Percentiles rank a stretch among this genome's conserved stretches.
phyloP scores from a whole-genome alignment of 2,329 filamentous ascomycete species.

The Hypoxylon sp. region DNA sequence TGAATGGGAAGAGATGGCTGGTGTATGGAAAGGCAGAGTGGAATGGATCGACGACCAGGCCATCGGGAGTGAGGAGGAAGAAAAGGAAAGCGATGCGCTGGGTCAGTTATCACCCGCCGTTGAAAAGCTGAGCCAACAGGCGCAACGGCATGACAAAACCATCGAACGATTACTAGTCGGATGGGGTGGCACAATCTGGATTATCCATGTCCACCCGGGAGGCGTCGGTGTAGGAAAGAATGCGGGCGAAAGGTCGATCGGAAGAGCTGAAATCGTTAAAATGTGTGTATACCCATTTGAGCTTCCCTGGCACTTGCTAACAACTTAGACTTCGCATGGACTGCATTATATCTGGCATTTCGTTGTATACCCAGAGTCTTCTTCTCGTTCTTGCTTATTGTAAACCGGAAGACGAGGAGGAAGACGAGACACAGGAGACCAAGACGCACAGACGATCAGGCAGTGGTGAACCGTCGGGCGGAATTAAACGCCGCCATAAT shows the following conservation, averaged over 20 bases:
- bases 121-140: slow-evolving; percentile 65
- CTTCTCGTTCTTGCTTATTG: slow-evolving; percentile 94
- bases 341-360: slow-evolving; percentile 97
- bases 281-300: slow-evolving; percentile 73
- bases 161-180: slow-evolving; percentile 90
- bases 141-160: slow-evolving; percentile 62
- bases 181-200: slow-evolving; percentile 97
- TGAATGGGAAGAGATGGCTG: slow-evolving; percentile 96
- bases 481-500: slow-evolving; percentile 79
- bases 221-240: slow-evolving; percentile 76
- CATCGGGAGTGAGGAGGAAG: slow-evolving; percentile 80
- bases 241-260: slow-evolving; percentile 78
- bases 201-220: slow-evolving; percentile 89
- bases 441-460: slow-evolving; percentile 63
- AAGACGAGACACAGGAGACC: slow-evolving; percentile 54
- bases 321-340: slow-evolving; percentile 85
- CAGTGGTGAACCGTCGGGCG: slow-evolving; percentile 73
- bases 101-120: slow-evolving; percentile 61
- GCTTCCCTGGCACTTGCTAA: slow-evolving; percentile 46
- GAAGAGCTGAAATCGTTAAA: slow-evolving; percentile 90
- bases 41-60: slow-evolving; percentile 93
- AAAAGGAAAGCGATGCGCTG: slow-evolving; percentile 55
- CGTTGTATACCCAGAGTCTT: slow-evolving; percentile 92
- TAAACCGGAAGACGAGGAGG: slow-evolving; percentile 76
- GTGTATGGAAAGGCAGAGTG: slow-evolving; percentile 91